Conservation (phyloP, 164 flowering plant species). For the Saururus chinensis region DNA sequence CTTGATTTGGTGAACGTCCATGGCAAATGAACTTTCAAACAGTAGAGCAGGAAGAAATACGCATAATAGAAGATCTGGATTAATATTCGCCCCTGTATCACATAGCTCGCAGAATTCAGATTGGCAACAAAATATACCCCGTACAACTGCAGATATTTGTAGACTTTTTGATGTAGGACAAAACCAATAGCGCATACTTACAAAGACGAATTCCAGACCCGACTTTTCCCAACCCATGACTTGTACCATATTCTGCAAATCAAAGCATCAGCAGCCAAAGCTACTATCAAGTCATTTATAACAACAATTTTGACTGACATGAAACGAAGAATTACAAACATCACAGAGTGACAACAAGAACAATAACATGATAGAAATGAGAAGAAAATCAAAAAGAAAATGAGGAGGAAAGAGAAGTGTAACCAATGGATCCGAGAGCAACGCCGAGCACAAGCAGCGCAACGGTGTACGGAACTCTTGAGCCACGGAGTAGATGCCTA, state of each 20-base stretch:
- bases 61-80: constrained; percentile 83
- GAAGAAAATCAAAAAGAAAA: neutral
- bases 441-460: constrained; percentile 78
- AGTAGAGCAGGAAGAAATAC: constrained; percentile 95
- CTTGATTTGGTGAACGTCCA: constrained; percentile 99
- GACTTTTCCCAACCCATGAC: constrained; percentile 55
- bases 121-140: neutral
- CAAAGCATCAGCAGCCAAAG: constrained; percentile 1
- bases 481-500: constrained; percentile 73
- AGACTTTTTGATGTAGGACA: neutral
- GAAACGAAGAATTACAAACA: neutral
- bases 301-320: too few species aligned
- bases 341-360: neutral
- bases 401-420: neutral
- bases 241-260: constrained; percentile 72
- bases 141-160: neutral
- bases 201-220: constrained; percentile 88
- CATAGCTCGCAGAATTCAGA: constrained; percentile 1
- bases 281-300: too few species aligned
- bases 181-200: constrained; percentile 28
- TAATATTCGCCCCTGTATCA: constrained; percentile 73
- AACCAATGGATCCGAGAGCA: constrained; percentile 82
- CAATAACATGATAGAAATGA: neutral
- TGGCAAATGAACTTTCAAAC: constrained; percentile 89
- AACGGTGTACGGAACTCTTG: constrained; percentile 88